Conservation (phyloP, 2,329 filamentous ascomycete species). For the Penicillium sp. region DNA sequence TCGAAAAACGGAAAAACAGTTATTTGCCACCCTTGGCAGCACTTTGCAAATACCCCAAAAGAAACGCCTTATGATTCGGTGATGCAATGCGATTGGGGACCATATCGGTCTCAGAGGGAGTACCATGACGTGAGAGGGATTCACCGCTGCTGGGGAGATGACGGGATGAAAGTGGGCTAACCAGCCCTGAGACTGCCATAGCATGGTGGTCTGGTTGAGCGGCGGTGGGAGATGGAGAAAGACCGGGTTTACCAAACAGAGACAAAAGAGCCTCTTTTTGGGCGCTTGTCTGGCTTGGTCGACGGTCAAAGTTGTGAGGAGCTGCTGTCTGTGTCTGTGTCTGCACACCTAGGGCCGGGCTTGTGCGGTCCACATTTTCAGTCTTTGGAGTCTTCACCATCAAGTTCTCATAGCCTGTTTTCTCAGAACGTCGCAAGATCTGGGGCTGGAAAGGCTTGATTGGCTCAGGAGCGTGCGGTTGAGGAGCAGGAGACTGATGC, state of each 20-base stretch:
- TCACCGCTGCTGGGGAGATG: slow-evolving; percentile 20
- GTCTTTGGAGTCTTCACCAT: slow-evolving; percentile 15
- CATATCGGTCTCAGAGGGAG: slow-evolving; percentile 34
- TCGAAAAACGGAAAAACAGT: slow-evolving; percentile 1
- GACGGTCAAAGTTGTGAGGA: slow-evolving; percentile 35
- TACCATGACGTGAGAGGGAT: slow-evolving; percentile 19
- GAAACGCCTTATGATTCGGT: slow-evolving; percentile 71
- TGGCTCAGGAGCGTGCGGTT: slow-evolving; percentile 32
- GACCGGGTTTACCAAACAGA: slow-evolving; percentile 58
- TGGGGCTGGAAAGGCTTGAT: slow-evolving; percentile 55
- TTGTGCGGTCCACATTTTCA: slow-evolving; percentile 10
- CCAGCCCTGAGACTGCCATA: slow-evolving; percentile 23
- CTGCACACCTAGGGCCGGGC: background rate
- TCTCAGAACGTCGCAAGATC: slow-evolving; percentile 54
- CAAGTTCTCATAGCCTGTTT: slow-evolving; percentile 30
- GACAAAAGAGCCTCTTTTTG: slow-evolving; percentile 58
- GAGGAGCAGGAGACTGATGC: slow-evolving; percentile 16
- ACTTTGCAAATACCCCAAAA: slow-evolving; percentile 72
- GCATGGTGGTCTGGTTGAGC: slow-evolving; percentile 24
- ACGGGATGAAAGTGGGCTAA: slow-evolving; percentile 34
- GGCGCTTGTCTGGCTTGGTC: slow-evolving; percentile 43
- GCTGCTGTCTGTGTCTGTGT: slow-evolving; percentile 10
- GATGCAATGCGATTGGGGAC: slow-evolving; percentile 53
- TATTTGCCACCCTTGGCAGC: slow-evolving; percentile 43
- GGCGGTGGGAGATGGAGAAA: slow-evolving; percentile 24